Evolutionary conservation across 805 yeast species (phyloP), one percentile per base, ranked within the genome.

Genomic region (Candida broadrunensis): DNA sequence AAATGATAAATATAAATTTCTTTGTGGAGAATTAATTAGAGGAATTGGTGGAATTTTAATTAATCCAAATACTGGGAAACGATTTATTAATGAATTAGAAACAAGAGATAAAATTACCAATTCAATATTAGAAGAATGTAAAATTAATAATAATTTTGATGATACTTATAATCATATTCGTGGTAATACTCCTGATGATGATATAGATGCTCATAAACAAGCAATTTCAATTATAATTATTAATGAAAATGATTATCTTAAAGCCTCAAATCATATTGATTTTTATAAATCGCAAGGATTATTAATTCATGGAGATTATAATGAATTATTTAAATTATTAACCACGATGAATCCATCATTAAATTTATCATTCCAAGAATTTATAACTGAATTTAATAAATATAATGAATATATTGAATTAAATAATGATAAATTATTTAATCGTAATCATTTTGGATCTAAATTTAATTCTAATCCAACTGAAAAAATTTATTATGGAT

Each of bases 1-100:
- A 18, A 49, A 52, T 4, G 65, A 58, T 38, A 67, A 64, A 39
- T 72, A 75, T 74, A 78, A 78, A 54, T 72, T 79, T 47, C 55
- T 80, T 13, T 81, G 83, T 47, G 84, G 83, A 7, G 85, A 80
- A 48, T 70, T 81, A 0, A 50, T 80, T 3, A 63, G 85, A 55
- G 84, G 83, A 1, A 61, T 75, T 33, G 85, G 85, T 23, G 84
- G 83, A 26, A 60, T 80, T 5, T 51, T 80, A 36, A 37, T 80
- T 12, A 72, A 75, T 37, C 66, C 74, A 2, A 36, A 43, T 1
- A 58, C 70, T 6, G 79, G 78, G 2, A 54, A 62, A 34, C 61
- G 85, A 48, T 80, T 79, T 53, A 73, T 74, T 23, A 70, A 80
- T 51, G 85, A 80, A 49, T 52, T 80, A 41, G 50, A 51, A 4